Percentiles rank a stretch among this genome's conserved stretches.
These are phyloP conservation scores for Chalaropsis ovoidea DNA, from an alignment of 2,329 filamentous ascomycete species.

Conservation along the genomic window DNA sequence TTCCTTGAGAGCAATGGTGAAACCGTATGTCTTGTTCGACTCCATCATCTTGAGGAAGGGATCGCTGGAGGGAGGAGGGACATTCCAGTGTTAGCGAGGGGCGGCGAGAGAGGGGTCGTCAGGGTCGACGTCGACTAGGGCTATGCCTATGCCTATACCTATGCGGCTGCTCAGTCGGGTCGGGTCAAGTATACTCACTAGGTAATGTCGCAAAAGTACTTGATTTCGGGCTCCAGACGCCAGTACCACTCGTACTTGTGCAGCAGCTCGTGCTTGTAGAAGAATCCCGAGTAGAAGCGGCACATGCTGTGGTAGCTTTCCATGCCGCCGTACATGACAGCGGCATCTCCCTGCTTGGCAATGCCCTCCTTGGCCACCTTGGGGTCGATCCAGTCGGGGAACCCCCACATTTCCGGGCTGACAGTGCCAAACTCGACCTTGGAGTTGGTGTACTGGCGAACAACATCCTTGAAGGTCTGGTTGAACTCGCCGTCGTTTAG, in stretches of 20 bases:
- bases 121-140: too few relatives aligned
- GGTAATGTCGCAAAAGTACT: conserved; percentile 99
- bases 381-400: conserved; percentile 88
- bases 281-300: conserved; percentile 98
- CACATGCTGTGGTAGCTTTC: conserved; percentile 99
- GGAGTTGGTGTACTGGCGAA: conserved; percentile 81
- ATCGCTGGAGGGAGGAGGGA: conserved; percentile 47
- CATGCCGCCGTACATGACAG: conserved; percentile 98
- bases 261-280: conserved; percentile 92
- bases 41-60: conserved; percentile 93
- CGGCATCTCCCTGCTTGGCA: conserved; percentile 87
- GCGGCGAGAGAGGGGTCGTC: background rate
- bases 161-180: background rate
- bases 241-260: conserved; percentile 99
- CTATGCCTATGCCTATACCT: background rate
- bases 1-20: conserved; percentile 97
- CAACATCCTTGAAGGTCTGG: conserved; percentile 77
- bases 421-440: conserved; percentile 91
- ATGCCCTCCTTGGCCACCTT: conserved; percentile 94
- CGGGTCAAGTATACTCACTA: conserved; percentile 51
- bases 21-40: conserved; percentile 93
- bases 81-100: background rate
- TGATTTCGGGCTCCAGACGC: conserved; percentile 97
- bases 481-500: conserved; percentile 97
- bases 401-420: conserved; percentile 84